Conservation (phyloP, 805 yeast species). For the Maudiozyma bulderi region DNA sequence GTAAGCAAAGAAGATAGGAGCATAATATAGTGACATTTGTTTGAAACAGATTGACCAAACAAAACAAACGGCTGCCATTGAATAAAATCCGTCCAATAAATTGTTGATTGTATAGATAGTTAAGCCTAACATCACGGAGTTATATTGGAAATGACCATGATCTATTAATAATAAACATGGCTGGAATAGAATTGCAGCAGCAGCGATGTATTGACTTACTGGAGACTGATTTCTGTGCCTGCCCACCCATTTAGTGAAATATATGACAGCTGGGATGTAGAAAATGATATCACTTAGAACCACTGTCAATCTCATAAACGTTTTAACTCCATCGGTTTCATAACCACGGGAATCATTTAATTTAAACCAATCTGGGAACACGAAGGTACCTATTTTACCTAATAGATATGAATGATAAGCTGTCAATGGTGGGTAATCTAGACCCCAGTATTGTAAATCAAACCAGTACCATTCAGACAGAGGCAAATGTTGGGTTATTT, state of each 20-base stretch:
- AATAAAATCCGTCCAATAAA: conserved; percentile 51
- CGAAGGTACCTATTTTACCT: conserved; percentile 60
- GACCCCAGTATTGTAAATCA: conserved; percentile 89
- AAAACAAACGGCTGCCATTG: conserved; percentile 67
- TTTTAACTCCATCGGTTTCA: conserved; percentile 54
- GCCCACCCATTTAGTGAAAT: conserved; percentile 64
- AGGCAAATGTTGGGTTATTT: conserved; percentile 71
- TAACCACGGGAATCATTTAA: conserved; percentile 65
- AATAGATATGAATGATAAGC: conserved; percentile 82
- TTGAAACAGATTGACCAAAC: conserved; percentile 74
- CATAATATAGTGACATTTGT: conserved; percentile 91
- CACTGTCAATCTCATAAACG: conserved; percentile 78
- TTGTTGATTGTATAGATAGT: conserved; percentile 59
- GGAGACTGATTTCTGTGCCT: conserved; percentile 47
- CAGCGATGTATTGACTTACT: conserved; percentile 65
- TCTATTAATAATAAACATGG: conserved; percentile 79
- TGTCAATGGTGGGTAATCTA: conserved; percentile 94
- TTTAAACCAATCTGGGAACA: conserved; percentile 68
- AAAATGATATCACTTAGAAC: conserved; percentile 62
- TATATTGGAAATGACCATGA: conserved; percentile 96
- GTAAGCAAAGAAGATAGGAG: conserved; percentile 80
- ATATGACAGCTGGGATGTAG: conserved; percentile 72
- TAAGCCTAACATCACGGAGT: conserved; percentile 88
- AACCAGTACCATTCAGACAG: conserved; percentile 76
- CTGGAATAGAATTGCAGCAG: conserved; percentile 73